Conservation (phyloP, 2,329 filamentous ascomycete genomes). For the Nothopassalora personata region DNA sequence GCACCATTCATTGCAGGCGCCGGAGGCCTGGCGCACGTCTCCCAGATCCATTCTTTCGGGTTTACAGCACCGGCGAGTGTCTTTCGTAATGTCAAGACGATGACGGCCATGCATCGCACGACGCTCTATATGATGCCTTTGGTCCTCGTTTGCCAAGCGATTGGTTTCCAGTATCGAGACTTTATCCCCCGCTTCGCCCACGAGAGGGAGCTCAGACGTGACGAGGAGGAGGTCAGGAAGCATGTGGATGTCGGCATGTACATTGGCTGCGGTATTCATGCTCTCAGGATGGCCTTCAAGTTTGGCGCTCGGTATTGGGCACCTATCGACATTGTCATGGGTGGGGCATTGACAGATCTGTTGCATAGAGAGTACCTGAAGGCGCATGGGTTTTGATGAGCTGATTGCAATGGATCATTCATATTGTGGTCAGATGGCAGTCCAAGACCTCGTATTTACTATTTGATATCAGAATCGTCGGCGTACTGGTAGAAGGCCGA, state of each 20-base stretch:
- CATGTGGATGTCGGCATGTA: slow-evolving; percentile 30
- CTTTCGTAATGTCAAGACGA: slow-evolving; percentile 26
- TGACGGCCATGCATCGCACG: slow-evolving; percentile 27
- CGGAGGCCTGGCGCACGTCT: slow-evolving; percentile 24
- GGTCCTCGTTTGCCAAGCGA: slow-evolving; percentile 23
- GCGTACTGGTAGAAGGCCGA: neutral
- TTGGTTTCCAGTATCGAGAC: slow-evolving; percentile 25
- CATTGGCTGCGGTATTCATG: slow-evolving; percentile 23
- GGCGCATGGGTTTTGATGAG: slow-evolving; percentile 25
- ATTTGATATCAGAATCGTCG: neutral
- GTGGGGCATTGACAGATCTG: slow-evolving; percentile 30
- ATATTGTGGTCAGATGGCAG: neutral
- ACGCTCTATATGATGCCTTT: slow-evolving; percentile 19
- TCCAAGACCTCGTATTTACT: neutral
- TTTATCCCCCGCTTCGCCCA: slow-evolving; percentile 29
- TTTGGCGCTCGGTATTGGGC: slow-evolving; percentile 24
- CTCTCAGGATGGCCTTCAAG: slow-evolving; percentile 20
- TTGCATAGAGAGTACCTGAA: slow-evolving; percentile 30
- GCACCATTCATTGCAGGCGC: slow-evolving; percentile 27
- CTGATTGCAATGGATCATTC: neutral
- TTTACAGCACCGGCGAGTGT: slow-evolving; percentile 26
- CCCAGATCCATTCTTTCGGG: slow-evolving; percentile 26
- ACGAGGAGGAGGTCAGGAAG: slow-evolving; percentile 29
- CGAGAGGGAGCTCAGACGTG: slow-evolving; percentile 27
- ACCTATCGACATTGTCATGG: slow-evolving; percentile 28